Conservation (phyloP, 2,329 filamentous ascomycete genomes). For the Penicillium vulpinum region DNA sequence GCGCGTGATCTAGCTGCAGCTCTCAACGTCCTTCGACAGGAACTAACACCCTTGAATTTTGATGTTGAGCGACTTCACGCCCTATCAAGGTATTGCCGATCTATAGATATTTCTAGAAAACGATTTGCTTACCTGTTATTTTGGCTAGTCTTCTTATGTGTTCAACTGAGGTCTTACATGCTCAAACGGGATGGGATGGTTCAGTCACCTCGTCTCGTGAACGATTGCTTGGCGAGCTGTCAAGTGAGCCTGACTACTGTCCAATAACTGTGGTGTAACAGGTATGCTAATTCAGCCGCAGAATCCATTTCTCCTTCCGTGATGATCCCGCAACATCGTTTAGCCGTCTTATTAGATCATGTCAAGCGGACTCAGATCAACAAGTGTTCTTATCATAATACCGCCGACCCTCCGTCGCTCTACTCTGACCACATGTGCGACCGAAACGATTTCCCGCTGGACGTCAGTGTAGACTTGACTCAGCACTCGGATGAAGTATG, state of each 20-base stretch:
- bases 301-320: constrained; percentile 91
- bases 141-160: constrained; percentile 78
- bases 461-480: constrained; percentile 67
- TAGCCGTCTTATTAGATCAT: constrained; percentile 77
- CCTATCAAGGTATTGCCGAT: constrained; percentile 64
- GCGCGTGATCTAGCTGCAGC: constrained; percentile 70
- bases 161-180: constrained; percentile 71
- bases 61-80: constrained; percentile 76
- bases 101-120: neutral
- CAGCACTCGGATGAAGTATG: constrained; percentile 83
- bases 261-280: neutral
- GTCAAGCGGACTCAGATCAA: constrained; percentile 82
- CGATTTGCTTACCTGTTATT: neutral
- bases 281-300: constrained; percentile 42
- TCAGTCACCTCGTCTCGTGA: constrained; percentile 72
- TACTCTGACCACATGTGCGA: constrained; percentile 89
- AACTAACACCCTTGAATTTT: constrained; percentile 82
- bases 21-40: constrained; percentile 77
- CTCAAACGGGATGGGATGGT: constrained; percentile 81
- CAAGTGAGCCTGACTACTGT: constrained; percentile 58
- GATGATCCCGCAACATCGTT: constrained; percentile 90
- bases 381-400: constrained; percentile 86
- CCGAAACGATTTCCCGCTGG: constrained; percentile 73
- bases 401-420: constrained; percentile 72
- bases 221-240: constrained; percentile 74